Evolutionary conservation across 2,329 filamentous ascomycete genomes (phyloP).

Genomic region (Truncatella angustata): DNA sequence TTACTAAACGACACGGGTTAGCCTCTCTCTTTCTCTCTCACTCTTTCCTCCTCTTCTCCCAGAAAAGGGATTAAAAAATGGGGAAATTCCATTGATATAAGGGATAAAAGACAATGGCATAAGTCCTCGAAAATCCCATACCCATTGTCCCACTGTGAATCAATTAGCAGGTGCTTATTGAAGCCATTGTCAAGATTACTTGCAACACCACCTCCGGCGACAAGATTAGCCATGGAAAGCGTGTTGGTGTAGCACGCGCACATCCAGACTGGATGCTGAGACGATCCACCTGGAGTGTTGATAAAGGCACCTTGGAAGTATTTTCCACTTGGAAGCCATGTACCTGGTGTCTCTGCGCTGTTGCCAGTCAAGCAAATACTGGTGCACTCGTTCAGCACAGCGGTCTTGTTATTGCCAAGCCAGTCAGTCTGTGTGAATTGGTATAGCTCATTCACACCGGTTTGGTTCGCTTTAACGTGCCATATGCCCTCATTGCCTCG

Average conservation of each 20-base stretch:
- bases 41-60: too few relatives aligned
- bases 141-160: constrained; percentile 1
- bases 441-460: constrained; percentile 4
- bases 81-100: too few relatives aligned
- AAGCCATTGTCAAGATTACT: background rate
- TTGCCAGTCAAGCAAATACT: constrained; percentile 3
- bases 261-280: constrained; percentile 1
- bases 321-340: constrained; percentile 8
- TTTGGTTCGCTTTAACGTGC: constrained; percentile 6
- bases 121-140: background rate
- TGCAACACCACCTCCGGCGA: constrained; percentile 1
- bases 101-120: too few relatives aligned
- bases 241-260: constrained; percentile 6
- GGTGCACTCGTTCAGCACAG: constrained; percentile 1
- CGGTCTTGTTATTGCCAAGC: constrained; percentile 5
- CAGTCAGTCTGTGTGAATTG: constrained; percentile 1
- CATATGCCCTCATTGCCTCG: constrained; percentile 8
- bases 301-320: constrained; percentile 9
- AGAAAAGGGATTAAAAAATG: too few relatives aligned
- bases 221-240: constrained; percentile 2
- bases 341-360: constrained; percentile 3
- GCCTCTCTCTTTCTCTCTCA: too few relatives aligned
- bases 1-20: background rate
- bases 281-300: constrained; percentile 8
- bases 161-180: background rate